phyloP scores from a whole-genome alignment of 2,329 filamentous ascomycete genomes.

The Sarocladium brachiariae region DNA sequence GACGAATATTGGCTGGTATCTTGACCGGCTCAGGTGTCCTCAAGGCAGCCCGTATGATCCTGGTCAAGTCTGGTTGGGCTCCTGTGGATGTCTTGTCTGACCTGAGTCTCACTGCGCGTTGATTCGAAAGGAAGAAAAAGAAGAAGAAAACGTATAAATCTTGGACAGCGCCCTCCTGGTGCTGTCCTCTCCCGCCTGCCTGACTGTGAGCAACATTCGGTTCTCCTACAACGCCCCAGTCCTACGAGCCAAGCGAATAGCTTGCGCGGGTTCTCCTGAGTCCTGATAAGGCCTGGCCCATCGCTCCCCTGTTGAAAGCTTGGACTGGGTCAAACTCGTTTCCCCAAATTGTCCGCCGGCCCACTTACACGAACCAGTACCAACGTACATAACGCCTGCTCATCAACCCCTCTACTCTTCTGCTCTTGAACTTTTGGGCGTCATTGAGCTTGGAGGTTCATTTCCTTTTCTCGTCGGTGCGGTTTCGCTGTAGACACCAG shows the following conservation, averaged over 20 bases:
- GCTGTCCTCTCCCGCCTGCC: too few relatives aligned
- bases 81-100: neutral
- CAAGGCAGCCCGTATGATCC: neutral
- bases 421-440: too few relatives aligned
- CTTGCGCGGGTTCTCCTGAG: too few relatives aligned
- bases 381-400: constrained; percentile 1
- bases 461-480: too few relatives aligned
- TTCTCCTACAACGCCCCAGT: too few relatives aligned
- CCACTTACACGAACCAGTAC: neutral
- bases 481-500: too few relatives aligned
- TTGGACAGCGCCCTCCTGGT: too few relatives aligned
- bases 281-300: neutral
- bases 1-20: constrained; percentile 3
- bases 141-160: too few relatives aligned
- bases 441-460: too few relatives aligned
- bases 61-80: neutral
- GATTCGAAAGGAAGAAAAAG: too few relatives aligned
- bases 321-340: neutral
- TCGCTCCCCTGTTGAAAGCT: neutral
- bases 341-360: neutral
- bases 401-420: neutral
- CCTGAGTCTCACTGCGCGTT: neutral
- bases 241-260: too few relatives aligned
- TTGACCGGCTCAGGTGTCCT: neutral
- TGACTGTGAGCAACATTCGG: too few relatives aligned